Base-by-base conservation (phyloP, 805 yeast genomes). In the Torulaspora indica region DNA sequence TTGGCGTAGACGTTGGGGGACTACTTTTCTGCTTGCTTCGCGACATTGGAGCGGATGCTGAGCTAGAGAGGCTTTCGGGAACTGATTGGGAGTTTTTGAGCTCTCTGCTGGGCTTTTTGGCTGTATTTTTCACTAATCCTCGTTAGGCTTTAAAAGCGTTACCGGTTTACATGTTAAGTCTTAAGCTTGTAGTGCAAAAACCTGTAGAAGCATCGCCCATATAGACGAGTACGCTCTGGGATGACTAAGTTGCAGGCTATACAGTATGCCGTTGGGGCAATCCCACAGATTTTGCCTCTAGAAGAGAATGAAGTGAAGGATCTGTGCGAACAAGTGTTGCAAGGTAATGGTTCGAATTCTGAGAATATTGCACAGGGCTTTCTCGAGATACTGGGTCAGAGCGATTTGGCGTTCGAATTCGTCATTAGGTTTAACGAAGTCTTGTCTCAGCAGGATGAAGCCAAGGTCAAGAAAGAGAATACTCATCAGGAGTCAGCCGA, bases 201-300 rank as follows among this genome's bases (percentile, higher is more conserved):
- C 7, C 6, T 29, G 13, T 15, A 12, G 5, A 18, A 33, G 14
- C 12, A 29, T 30, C 17, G 10, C 14, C 22, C 30, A 22, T 33
- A 35, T 10, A 27, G n/a, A 18, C 10, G 38, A 30, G 24, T 8
- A 5, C 15, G 20, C 14, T 8, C 17, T 13, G 23, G 3, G n/a
- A 61, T 63, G 66, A 58, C 66, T 2, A 60, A 46, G 33, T 32
- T 43, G 1, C 51, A 57, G 14, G 69, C 68, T 22, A 50, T 61
- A 10, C 51, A 52, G 8, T 61, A 54, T 46, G 66, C 67, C 6
- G 23, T 52, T 1, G 43, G 44, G 22, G 42, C 53, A 27, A 52
- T 63, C 25, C 68, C 69, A 2, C 47, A 56, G 14, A 63, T 65
- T 24, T 40, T 63, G 20, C 67, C 68, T 1, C 40, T 62, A 20